Evolutionary conservation across 139 green algal species (phyloP), one percentile per base, ranked within the genome.

Genomic region (Coelastrella sp.): DNA sequence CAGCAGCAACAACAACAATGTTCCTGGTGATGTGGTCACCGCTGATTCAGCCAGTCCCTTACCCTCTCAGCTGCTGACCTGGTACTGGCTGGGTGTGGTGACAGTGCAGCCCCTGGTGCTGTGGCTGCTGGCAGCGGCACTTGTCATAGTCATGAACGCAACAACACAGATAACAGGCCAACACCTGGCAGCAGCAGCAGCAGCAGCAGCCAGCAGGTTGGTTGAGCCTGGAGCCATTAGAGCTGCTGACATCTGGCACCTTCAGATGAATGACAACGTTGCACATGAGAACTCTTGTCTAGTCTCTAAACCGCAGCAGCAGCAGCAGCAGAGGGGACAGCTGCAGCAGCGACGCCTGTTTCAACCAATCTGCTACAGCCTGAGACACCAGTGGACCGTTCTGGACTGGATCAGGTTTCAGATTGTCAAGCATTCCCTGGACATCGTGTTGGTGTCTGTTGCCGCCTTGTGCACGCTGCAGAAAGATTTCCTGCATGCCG

Each of bases 401-500:
- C 68, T 92, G 27, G 91, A 94, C 87, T 93, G 92, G 90, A 27
- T 35, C 6, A 82, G 90, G 1, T 87, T 93, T 82, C 74, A 85
- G 59, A 7, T 90, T 59, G 56, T 95, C 8, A 92, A 93, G 83
- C 87, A 93, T 58, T 85, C 78, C 66, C 27, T 93, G 85, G 91
- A 93, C 68, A 61, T 89, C 9, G 74, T 93, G 74, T 82, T 93
- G 87, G 91, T 95, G 68, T 90, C 70, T 14, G 81, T 95, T 72
- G 91, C 92, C 80, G 56, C 24, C n/a, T 73, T 93, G 24, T 92
- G 94, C 82, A 94, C 94, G 0, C 27, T 96, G 68, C 95, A 97
- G 89, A 94, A 95, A 4, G 96, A 98, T 90, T 86, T 97, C 61
- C 93, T 97, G 74, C 96, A 97, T 78, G 95, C 94, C 11, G 94